These are phyloP conservation scores for Ilex aquifolium DNA, from an alignment of 257 asterid species.

Conservation along the genomic window DNA sequence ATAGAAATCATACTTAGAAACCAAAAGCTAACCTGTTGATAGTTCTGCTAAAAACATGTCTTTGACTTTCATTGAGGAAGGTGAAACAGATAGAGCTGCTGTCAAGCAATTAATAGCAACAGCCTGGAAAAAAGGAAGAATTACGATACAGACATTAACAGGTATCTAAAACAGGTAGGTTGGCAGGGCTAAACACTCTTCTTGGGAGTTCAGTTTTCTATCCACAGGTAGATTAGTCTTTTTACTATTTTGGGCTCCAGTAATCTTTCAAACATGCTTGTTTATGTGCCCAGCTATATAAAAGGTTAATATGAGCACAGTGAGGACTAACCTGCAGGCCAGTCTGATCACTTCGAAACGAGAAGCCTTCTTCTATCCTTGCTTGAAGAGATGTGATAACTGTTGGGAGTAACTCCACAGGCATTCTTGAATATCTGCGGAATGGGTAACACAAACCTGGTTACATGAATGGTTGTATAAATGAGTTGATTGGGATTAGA, in stretches of 20 bases:
- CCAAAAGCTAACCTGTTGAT: conserved; percentile 47
- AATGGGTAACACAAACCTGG: not conserved
- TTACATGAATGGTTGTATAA: too few relatives aligned
- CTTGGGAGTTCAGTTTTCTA: too few relatives aligned
- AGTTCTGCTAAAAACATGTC: conserved; percentile 64
- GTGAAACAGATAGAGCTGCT: conserved; percentile 67
- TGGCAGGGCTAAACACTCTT: too few relatives aligned
- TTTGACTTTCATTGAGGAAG: conserved; percentile 52
- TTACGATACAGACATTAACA: too few relatives aligned
- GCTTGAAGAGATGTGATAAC: conserved; percentile 61
- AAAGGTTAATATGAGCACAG: too few relatives aligned
- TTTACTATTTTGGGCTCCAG: too few relatives aligned
- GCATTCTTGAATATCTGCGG: conserved; percentile 83
- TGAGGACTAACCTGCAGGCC: conserved; percentile 61
- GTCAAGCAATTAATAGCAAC: conserved; percentile 68
- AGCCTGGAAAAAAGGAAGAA: conserved; percentile 41
- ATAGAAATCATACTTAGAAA: not conserved
- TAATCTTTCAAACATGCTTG: too few relatives aligned
- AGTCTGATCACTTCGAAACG: conserved; percentile 57
- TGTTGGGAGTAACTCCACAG: conserved; percentile 58
- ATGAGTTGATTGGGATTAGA: too few relatives aligned
- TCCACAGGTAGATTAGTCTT: too few relatives aligned
- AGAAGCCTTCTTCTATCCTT: conserved; percentile 58
- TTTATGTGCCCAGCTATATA: too few relatives aligned
- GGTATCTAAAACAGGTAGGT: too few relatives aligned